These are phyloP conservation scores for Brassica rapa DNA, from an alignment of 345 rosid species.

Conservation along the genomic window DNA sequence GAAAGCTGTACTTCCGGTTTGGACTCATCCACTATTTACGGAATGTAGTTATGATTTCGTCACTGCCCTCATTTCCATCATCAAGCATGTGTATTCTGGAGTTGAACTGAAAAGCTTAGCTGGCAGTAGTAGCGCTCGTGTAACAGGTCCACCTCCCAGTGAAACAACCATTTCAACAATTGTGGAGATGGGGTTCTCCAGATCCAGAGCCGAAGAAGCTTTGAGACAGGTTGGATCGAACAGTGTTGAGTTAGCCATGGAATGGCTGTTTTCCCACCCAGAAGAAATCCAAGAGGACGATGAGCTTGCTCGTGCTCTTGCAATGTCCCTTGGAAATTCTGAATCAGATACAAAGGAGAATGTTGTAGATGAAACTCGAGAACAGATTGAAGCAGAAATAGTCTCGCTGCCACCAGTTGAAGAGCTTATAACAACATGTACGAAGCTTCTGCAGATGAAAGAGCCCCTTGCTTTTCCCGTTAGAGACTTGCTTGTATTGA, in stretches of 20 bases:
- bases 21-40: constrained; percentile 81
- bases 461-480: constrained; percentile 89
- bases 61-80: constrained; percentile 72
- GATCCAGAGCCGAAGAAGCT: constrained; percentile 96
- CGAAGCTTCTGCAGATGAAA: constrained; percentile 86
- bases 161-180: constrained; percentile 84
- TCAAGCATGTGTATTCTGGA: constrained; percentile 87
- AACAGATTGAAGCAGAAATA: constrained; percentile 67
- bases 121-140: constrained; percentile 57
- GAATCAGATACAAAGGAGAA: constrained; percentile 78
- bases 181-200: constrained; percentile 96
- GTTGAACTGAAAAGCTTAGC: constrained; percentile 78
- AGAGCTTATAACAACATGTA: constrained; percentile 82
- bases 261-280: constrained; percentile 93
- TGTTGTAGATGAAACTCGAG: constrained; percentile 49
- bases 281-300: constrained; percentile 94
- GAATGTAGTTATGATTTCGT: constrained; percentile 81
- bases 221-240: constrained; percentile 88
- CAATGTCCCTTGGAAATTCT: constrained; percentile 90
- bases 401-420: constrained; percentile 86
- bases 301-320: constrained; percentile 98
- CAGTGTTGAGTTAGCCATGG: constrained; percentile 97
- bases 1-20: constrained; percentile 89
- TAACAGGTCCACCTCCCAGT: constrained; percentile 85
- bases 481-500: constrained; percentile 78